Conservation (phyloP, 2,329 filamentous ascomycete genomes). For the Fusarium lateritium region DNA sequence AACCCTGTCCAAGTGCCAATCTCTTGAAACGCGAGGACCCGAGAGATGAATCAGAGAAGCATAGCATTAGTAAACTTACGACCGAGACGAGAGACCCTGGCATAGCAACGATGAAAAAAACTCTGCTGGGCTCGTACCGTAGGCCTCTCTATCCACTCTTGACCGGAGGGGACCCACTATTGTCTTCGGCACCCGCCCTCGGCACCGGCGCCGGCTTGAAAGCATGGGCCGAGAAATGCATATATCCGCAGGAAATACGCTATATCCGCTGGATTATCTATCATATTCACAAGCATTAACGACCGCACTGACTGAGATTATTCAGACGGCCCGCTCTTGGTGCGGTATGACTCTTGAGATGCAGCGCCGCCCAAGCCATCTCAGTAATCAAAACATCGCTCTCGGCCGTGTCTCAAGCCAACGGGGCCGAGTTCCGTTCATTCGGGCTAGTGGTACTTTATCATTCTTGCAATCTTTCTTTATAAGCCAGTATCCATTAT, state of each 20-base stretch:
- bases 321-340: background rate
- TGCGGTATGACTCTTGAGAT: constrained; percentile 13
- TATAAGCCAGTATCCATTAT: constrained; percentile 31
- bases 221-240: background rate
- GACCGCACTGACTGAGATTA: constrained; percentile 7
- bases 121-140: constrained; percentile 11
- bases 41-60: constrained; percentile 18
- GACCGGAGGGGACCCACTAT: constrained; percentile 28
- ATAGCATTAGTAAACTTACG: constrained; percentile 32
- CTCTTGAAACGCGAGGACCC: constrained; percentile 19
- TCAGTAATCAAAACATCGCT: constrained; percentile 28
- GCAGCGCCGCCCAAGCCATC: background rate
- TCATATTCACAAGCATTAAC: background rate
- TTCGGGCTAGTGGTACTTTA: constrained; percentile 4
- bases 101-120: constrained; percentile 26
- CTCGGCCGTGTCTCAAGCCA: constrained; percentile 24
- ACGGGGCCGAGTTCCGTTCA: constrained; percentile 38
- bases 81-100: constrained; percentile 14
- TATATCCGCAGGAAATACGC: constrained; percentile 33
- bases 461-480: constrained; percentile 15
- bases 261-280: constrained; percentile 29
- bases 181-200: constrained; percentile 41
- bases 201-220: constrained; percentile 39
- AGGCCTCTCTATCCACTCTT: constrained; percentile 2
- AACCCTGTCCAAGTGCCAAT: constrained; percentile 25